phyloP scores from a whole-genome alignment of 768 basidiomycete species.

The Leccinum sublutescens region DNA sequence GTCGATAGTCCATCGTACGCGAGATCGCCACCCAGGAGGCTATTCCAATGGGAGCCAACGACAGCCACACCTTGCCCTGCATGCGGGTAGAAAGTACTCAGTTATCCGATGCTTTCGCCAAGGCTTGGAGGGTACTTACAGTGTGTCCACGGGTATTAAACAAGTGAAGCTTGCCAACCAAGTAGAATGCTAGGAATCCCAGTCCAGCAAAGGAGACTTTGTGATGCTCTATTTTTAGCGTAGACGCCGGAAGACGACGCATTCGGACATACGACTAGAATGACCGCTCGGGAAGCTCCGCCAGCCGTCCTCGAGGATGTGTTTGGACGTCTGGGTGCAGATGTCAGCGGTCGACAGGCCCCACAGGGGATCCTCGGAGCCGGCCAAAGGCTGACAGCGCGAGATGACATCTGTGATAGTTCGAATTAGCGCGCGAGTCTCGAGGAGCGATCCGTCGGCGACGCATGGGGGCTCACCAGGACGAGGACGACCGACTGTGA shows the following conservation, averaged over 20 bases:
- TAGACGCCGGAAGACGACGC: neutral
- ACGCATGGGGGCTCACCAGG: constrained; percentile 50
- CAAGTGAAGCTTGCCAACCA: constrained; percentile 87
- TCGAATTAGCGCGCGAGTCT: neutral
- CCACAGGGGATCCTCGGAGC: constrained; percentile 63
- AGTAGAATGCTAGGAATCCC: constrained; percentile 83
- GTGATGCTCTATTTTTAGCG: constrained; percentile 1
- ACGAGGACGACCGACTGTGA: constrained; percentile 85
- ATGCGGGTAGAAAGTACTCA: neutral
- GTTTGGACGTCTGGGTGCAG: constrained; percentile 68
- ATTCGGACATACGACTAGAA: constrained; percentile 62
- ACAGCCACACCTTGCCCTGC: constrained; percentile 79
- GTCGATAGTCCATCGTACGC: constrained; percentile 92
- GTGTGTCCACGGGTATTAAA: constrained; percentile 79
- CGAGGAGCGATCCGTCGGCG: neutral
- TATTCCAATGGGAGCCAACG: constrained; percentile 68
- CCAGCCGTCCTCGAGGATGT: constrained; percentile 75
- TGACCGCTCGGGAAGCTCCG: constrained; percentile 92
- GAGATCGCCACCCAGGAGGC: constrained; percentile 76
- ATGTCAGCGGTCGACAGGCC: constrained; percentile 69
- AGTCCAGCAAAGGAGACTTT: constrained; percentile 90
- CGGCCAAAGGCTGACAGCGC: constrained; percentile 61
- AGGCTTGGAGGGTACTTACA: constrained; percentile 36
- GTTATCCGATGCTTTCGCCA: neutral
- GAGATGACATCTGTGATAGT: constrained; percentile 24